Evolutionary conservation across 2,329 filamentous ascomycete species (phyloP).

Genomic region (Venturia nashicola): DNA sequence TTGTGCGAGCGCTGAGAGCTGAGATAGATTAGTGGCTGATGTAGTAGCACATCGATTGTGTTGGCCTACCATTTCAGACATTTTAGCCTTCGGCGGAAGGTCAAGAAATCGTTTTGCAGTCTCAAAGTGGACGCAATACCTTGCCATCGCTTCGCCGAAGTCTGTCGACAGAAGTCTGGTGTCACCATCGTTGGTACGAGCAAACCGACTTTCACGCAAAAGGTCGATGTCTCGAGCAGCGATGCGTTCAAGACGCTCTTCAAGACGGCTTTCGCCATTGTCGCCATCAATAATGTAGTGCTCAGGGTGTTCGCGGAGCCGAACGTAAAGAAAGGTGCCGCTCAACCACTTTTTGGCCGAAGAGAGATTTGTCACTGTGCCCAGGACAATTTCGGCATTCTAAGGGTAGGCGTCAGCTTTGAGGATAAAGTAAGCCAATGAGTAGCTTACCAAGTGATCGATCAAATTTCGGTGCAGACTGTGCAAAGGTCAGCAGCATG

Average conservation of each 20-base stretch:
- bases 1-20: conserved; percentile 56
- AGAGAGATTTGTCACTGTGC: conserved; percentile 52
- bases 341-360: conserved; percentile 63
- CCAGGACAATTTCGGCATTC: conserved; percentile 71
- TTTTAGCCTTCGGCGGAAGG: conserved; percentile 46
- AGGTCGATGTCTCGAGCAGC: conserved; percentile 56
- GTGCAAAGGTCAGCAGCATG: conserved; percentile 1
- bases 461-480: conserved; percentile 66
- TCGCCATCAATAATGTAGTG: conserved; percentile 56
- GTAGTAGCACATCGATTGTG: neutral
- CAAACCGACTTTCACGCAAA: conserved; percentile 48
- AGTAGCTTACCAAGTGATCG: conserved; percentile 47
- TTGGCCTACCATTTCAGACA: conserved; percentile 56
- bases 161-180: conserved; percentile 50
- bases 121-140: conserved; percentile 67
- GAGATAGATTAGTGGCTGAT: conserved; percentile 2
- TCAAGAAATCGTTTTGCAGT: conserved; percentile 63
- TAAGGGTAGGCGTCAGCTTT: conserved; percentile 8
- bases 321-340: conserved; percentile 67
- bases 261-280: conserved; percentile 32
- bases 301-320: conserved; percentile 56
- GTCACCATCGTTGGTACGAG: conserved; percentile 28
- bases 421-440: neutral
- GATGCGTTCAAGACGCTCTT: conserved; percentile 56
- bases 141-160: conserved; percentile 70